A percentile compares a stretch with the other conserved stretches of the same genome.
These are phyloP conservation scores for Soucietia sequanensis DNA, from an alignment of 805 yeast genomes.

Conservation along the genomic window DNA sequence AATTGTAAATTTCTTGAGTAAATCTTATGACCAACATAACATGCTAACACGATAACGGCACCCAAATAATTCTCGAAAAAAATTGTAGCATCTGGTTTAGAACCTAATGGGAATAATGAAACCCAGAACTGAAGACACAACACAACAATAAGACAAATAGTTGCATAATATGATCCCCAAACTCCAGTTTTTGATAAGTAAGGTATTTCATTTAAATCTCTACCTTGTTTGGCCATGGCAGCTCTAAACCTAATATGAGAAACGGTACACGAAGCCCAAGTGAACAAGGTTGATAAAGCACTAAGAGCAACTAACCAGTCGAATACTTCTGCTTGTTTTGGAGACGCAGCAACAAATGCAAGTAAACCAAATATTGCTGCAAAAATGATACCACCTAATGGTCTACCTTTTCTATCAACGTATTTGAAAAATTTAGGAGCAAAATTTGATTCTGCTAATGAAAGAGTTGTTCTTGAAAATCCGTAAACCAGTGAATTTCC, in stretches of 20 bases:
- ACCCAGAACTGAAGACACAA: slow-evolving; percentile 35
- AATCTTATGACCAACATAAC: slow-evolving; percentile 53
- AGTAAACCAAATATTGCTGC: slow-evolving; percentile 35
- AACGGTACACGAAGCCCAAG: slow-evolving; percentile 34
- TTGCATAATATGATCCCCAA: slow-evolving; percentile 26
- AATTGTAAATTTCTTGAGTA: slow-evolving; percentile 37
- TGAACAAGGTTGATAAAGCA: slow-evolving; percentile 35
- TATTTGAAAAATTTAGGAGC: slow-evolving; percentile 35
- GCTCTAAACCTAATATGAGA: slow-evolving; percentile 33
- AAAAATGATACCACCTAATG: slow-evolving; percentile 34
- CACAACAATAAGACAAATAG: slow-evolving; percentile 24
- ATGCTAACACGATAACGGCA: slow-evolving; percentile 41
- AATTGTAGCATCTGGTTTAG: slow-evolving; percentile 28
- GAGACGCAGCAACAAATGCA: slow-evolving; percentile 41
- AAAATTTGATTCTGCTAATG: slow-evolving; percentile 39
- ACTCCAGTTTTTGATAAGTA: slow-evolving; percentile 51
- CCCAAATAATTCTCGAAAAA: slow-evolving; percentile 62
- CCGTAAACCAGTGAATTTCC: slow-evolving; percentile 46
- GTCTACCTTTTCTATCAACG: slow-evolving; percentile 41
- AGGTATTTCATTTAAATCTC: slow-evolving; percentile 49
- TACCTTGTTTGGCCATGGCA: slow-evolving; percentile 35
- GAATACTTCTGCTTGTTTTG: slow-evolving; percentile 34
- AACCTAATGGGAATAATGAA: slow-evolving; percentile 29
- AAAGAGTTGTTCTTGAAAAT: slow-evolving; percentile 39
- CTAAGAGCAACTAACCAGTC: slow-evolving; percentile 34